Evolutionary conservation across 208 protist species (phyloP).

Genomic region (Naegleria lovaniensis): DNA sequence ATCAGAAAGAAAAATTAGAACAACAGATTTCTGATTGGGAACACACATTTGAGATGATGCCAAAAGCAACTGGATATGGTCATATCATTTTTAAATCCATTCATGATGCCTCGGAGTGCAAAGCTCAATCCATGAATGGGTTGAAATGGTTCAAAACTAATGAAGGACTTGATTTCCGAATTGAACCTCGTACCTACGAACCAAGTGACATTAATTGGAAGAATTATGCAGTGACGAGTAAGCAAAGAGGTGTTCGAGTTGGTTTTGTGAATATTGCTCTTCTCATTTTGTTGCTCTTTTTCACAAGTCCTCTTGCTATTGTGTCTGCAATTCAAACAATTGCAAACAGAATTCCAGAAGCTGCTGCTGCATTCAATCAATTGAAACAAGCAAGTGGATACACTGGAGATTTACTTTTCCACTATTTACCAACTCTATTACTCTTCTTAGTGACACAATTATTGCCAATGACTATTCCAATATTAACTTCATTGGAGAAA

Average conservation of each 20-base stretch:
- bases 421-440: conserved; percentile 15
- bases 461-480: not conserved
- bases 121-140: not conserved
- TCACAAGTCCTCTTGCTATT: conserved; percentile 13
- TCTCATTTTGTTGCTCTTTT: conserved; percentile 5
- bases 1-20: not conserved
- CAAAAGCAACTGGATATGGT: conserved; percentile 1
- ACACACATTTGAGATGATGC: not conserved
- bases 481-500: not conserved
- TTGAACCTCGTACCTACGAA: not conserved
- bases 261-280: not conserved
- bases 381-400: not conserved
- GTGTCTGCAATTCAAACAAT: conserved; percentile 1
- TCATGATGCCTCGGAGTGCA: not conserved
- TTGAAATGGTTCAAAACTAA: not conserved
- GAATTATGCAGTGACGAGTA: not conserved
- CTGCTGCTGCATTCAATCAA: not conserved
- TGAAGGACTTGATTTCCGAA: not conserved
- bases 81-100: not conserved
- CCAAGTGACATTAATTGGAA: not conserved
- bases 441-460: not conserved
- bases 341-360: not conserved
- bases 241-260: not conserved
- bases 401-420: not conserved
- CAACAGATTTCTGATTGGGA: not conserved